phyloP scores from a whole-genome alignment of 305 asterid genomes.

The Stenogyne calaminthoides region DNA sequence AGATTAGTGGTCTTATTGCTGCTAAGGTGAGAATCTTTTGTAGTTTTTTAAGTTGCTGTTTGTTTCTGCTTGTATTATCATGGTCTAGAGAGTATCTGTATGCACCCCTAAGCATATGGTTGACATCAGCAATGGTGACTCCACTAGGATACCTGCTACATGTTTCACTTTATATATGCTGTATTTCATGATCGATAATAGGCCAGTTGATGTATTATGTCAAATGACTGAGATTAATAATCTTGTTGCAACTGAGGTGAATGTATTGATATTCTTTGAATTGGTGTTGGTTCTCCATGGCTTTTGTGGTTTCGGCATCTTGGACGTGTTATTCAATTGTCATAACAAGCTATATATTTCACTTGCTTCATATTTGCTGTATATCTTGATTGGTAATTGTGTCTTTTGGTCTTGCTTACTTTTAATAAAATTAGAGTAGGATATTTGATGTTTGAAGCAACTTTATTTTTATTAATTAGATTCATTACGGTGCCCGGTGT shows the following conservation, averaged over 20 bases:
- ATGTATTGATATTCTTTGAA: background rate
- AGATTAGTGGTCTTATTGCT: constrained; percentile 88
- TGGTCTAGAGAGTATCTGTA: no score
- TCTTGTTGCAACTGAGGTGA: background rate
- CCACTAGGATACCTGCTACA: background rate
- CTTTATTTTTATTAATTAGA: background rate
- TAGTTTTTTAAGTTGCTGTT: background rate
- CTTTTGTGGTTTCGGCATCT: background rate
- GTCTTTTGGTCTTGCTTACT: constrained; percentile 15
- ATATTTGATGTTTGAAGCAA: background rate
- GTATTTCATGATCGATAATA: background rate
- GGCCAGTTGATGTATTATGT: background rate
- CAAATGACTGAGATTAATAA: background rate
- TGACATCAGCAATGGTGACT: background rate
- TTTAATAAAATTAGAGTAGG: background rate
- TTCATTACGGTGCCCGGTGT: background rate
- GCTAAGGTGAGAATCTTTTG: constrained; percentile 58
- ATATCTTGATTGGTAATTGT: background rate
- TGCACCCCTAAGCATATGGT: background rate
- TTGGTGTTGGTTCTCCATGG: background rate
- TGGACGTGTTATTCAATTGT: background rate
- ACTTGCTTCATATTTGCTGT: background rate
- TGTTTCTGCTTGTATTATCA: background rate
- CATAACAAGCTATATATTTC: background rate
- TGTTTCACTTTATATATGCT: background rate